Evolutionary conservation across 2,329 filamentous ascomycete species (phyloP).

Genomic region (Phoma sp.): DNA sequence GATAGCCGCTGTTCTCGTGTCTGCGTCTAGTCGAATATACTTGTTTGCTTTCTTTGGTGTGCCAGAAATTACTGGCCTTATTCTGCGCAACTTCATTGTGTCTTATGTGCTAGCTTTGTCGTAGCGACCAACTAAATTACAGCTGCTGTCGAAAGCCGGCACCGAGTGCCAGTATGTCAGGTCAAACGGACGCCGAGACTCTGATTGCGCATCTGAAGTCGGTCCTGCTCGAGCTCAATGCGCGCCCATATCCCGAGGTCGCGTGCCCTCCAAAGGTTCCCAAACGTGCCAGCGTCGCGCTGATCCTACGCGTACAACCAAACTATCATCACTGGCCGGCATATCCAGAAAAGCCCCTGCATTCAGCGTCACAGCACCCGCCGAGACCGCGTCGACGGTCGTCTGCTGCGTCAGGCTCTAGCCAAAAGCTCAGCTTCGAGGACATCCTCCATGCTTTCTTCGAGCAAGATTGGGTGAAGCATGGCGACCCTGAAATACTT

Average conservation of each 20-base stretch:
- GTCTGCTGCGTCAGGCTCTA: slow-evolving; percentile 29
- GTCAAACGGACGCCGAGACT: slow-evolving; percentile 3
- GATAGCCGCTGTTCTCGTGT: not conserved
- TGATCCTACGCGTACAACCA: slow-evolving; percentile 68
- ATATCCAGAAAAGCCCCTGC: slow-evolving; percentile 26
- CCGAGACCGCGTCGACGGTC: slow-evolving; percentile 33
- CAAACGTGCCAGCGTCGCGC: slow-evolving; percentile 69
- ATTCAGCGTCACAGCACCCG: slow-evolving; percentile 20
- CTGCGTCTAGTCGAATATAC: not conserved
- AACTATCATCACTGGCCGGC: slow-evolving; percentile 61
- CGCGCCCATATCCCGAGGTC: slow-evolving; percentile 57
- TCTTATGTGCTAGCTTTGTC: not conserved
- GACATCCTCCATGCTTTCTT: slow-evolving; percentile 65
- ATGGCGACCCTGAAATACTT: slow-evolving; percentile 70
- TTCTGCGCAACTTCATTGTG: not conserved
- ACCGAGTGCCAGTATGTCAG: slow-evolving; percentile 7
- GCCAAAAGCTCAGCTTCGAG: slow-evolving; percentile 40
- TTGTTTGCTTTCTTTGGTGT: not conserved
- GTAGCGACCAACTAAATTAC: not conserved
- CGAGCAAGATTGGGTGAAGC: slow-evolving; percentile 66
- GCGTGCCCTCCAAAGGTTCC: slow-evolving; percentile 57
- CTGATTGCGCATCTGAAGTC: slow-evolving; percentile 50
- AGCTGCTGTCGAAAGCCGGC: not conserved
- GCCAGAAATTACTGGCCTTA: not conserved
- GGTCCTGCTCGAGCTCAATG: slow-evolving; percentile 51